phyloP scores from a whole-genome alignment of 495 filamentous ascomycete species.

The Aspergillus carlsbadensis region DNA sequence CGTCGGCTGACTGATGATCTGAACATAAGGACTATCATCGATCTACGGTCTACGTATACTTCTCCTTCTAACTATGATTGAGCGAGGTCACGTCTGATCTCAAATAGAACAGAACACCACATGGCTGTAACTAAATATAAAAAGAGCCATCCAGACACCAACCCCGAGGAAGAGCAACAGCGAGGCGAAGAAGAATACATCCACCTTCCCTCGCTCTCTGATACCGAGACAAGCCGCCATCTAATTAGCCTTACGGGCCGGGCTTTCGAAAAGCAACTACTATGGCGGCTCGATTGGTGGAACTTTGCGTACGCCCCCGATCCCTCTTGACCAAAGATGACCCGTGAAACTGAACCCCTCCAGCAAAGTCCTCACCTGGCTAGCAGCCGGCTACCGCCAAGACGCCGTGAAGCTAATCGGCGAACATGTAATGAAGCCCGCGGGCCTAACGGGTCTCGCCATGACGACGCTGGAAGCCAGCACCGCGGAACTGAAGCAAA shows the following conservation, averaged over 20 bases:
- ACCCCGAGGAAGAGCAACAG: slow-evolving; percentile 24
- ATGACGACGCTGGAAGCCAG: slow-evolving; percentile 63
- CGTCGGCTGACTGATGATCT: slow-evolving; percentile 57
- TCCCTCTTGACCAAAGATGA: slow-evolving; percentile 7
- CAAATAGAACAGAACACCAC: slow-evolving; percentile 65
- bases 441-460: slow-evolving; percentile 65
- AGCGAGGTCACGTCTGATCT: background rate
- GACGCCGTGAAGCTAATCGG: slow-evolving; percentile 67
- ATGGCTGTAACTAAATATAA: slow-evolving; percentile 64
- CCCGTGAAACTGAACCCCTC: too few relatives aligned
- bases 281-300: slow-evolving; percentile 67
- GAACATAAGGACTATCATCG: slow-evolving; percentile 68
- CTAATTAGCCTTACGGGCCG: slow-evolving; percentile 73
- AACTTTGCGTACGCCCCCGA: slow-evolving; percentile 60
- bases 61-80: background rate
- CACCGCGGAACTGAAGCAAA: slow-evolving; percentile 56
- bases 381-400: slow-evolving; percentile 62
- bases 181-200: background rate
- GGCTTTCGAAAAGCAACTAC: slow-evolving; percentile 64
- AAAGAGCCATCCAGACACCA: background rate
- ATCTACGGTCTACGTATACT: slow-evolving; percentile 70
- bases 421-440: slow-evolving; percentile 64
- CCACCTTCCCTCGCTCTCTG: background rate
- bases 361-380: slow-evolving; percentile 59
- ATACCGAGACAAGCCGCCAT: slow-evolving; percentile 43